Base-by-base conservation (phyloP, 495 filamentous ascomycete genomes). In the Evernia prunastri region DNA sequence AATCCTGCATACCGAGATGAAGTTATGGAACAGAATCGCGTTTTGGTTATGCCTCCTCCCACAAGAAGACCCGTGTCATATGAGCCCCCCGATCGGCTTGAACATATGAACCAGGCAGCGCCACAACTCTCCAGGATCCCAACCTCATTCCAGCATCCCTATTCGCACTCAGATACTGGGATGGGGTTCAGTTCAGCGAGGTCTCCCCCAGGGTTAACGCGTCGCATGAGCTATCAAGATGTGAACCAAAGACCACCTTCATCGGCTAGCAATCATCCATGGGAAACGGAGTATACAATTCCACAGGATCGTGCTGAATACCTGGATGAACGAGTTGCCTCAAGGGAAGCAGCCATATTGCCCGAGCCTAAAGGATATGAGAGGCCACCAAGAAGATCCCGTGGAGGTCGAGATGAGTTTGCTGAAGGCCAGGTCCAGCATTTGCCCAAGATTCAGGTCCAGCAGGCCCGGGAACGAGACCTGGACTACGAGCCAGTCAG, bases 401-500 rank as follows among this genome's bases (percentile, higher is more conserved):
- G 58, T 45, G 63, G 63, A 58, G 60, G 58, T 77, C 82, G 89
- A 43, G 90, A 93, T 81, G 90, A 93, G 73, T 95, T 93, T 75
- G 90, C 49, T 17, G 49, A 92, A 77, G 89, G 90, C 31, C 89
- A 89, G 1, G 85, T 90, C 69, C 90, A 94, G 72, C 85, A 89
- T 61, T 80, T 94, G 66, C 82, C 89, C 59, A 80, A 80, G 40
- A 89, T 89, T 47, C 77, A 86, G 58, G 84, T 81, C 71, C 79
- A 89, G 57, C 86, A 87, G 62, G 78, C 86, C 70, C 87, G 90
- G 76, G 88, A 91, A 70, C 82, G 85, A 67, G 89, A 92, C 70
- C 78, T 95, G 51, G 90, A 89, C 51, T 84, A 87, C 75, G 85
- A 93, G 49, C 90, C 90, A 61, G 89, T 88, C 77, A 89, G 89